These are phyloP conservation scores for Persicaria tinctoria DNA, from an alignment of 148 eudicot species.

Conservation along the genomic window DNA sequence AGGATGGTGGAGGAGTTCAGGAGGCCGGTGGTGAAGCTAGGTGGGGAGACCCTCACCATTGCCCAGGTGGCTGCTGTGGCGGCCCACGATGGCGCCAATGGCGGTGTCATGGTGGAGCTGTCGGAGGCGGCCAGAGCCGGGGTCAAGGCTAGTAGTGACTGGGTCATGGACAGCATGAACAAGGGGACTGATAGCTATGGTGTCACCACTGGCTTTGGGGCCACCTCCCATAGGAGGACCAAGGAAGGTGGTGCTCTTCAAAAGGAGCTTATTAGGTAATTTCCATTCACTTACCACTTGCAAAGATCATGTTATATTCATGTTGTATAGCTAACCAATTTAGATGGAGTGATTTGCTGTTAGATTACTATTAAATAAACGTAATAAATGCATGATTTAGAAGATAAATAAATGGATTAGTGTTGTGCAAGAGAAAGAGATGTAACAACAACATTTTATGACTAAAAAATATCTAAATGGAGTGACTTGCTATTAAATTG, in stretches of 20 bases:
- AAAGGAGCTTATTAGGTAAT: constrained; percentile 74
- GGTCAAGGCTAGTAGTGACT: constrained; percentile 80
- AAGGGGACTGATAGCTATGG: constrained; percentile 88
- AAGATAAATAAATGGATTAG: neutral
- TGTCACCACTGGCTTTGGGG: constrained; percentile 82
- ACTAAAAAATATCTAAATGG: too few species aligned
- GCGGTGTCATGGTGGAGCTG: constrained; percentile 45
- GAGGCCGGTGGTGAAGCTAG: constrained; percentile 42
- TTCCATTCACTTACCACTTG: neutral
- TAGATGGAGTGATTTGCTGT: too few species aligned
- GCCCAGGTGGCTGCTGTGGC: constrained; percentile 65
- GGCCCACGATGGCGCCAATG: constrained; percentile 22
- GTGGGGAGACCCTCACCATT: constrained; percentile 52
- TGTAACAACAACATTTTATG: neutral
- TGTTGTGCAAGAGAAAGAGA: neutral
- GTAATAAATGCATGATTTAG: too few species aligned
- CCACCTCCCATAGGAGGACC: constrained; percentile 80
- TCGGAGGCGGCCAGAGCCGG: constrained; percentile 48
- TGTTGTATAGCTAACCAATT: too few species aligned
- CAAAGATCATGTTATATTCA: neutral
- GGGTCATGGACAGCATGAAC: constrained; percentile 86
- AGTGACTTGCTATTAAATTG: too few species aligned
- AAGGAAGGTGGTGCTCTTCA: constrained; percentile 86
- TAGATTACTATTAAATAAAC: too few species aligned
- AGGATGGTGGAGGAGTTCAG: constrained; percentile 72